Evolutionary conservation across 768 basidiomycete species (phyloP), one percentile per base, ranked within the genome.

Genomic region (Lactifluus piperatus): DNA sequence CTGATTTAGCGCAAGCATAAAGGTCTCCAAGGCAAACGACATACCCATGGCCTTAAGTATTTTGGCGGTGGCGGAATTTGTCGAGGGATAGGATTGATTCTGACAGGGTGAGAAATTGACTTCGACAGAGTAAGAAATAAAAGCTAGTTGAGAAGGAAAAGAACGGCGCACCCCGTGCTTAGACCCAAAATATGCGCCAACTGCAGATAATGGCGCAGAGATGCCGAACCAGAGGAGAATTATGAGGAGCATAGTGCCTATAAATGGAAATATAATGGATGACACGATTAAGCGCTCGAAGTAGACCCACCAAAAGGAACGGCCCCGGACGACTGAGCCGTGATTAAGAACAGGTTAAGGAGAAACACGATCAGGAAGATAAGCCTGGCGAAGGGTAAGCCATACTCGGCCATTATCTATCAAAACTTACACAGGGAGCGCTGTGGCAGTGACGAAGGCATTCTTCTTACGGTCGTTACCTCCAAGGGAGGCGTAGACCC

Each of bases 1-100:
- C 3, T 54, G 44, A 26, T 4, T 45, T 20, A 54, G 43, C 26
- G 39, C 29, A 3, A 27, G 16, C 24, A 32, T 32, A 16, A 39
- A 30, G 5, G 55, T 44, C 20, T 11, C 29, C 20, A 36, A 29
- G 54, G 45, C 24, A 44, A 41, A 66, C 37, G 43, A 74, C 77
- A 51, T 70, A 89, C 91, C 85, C 85, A 86, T 63, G 86, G 86
- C 46, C 78, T 79, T 48, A 97, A 81, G 70, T 97, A 94, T 69
- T 83, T 89, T 26, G 91, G 91, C 9, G 77, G 71, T 11, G 91
- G 89, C 0, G 95, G 95, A 56, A 98, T 94, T 70, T 97, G 95
- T n/a, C 94, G 81, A 14, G 95, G 95, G 57, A 97, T 98, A 57
- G 83, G 87, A 64, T 95, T 91, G 30, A 94, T 90, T 59, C 94